Evolutionary conservation across 768 basidiomycete genomes (phyloP), one percentile per base, ranked within the genome.

Genomic region (Russula foetens): DNA sequence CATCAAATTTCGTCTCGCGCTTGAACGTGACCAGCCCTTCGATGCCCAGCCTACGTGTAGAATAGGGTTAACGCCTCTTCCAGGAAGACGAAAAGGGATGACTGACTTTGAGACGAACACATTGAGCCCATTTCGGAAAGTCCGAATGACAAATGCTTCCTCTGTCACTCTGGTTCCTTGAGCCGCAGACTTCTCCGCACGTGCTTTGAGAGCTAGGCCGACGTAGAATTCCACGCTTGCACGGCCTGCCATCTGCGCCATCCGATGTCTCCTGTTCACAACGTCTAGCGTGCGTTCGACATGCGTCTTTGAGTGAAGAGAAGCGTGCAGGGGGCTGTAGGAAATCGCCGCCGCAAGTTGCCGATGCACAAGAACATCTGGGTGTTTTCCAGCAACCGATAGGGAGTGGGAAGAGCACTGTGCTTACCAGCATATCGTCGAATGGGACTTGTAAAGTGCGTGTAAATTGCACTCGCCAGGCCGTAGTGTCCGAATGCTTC

Each of bases 211-310:
- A 4, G 95, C 93, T 17, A 99, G 75, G 0, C 96, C 95, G 28
- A 98, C 94, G 68, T 97, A 98, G 66, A 98, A 99, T 73, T 99
- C 96, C 33, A 98, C 88, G 70, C 92, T 96, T 0, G 97, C 97
- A 15, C 97, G 80, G 4, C 95, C 86, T 0, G 97, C 97, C 90
- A 95, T 96, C 69, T 99, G 97, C 0, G 97, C 97, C 83, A 96
- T 89, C 28, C 96, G 82, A 71, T 99, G 96, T 19, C 95, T 81
- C 45, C 86, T 82, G 68, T 98, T 99, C 53, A 98, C 88, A 24
- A 89, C 84, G 58, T 86, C 86, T 64, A 98, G 73, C 7, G 90
- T 81, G 21, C 86, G 84, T 70, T 98, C 97, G 3, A 98, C 90
- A 67, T 92, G 85, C 15, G 81, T 71, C 71, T 94, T 92, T 0